Conservation (phyloP, 805 yeast genomes). For the Saccharomycopsis selenospora region DNA sequence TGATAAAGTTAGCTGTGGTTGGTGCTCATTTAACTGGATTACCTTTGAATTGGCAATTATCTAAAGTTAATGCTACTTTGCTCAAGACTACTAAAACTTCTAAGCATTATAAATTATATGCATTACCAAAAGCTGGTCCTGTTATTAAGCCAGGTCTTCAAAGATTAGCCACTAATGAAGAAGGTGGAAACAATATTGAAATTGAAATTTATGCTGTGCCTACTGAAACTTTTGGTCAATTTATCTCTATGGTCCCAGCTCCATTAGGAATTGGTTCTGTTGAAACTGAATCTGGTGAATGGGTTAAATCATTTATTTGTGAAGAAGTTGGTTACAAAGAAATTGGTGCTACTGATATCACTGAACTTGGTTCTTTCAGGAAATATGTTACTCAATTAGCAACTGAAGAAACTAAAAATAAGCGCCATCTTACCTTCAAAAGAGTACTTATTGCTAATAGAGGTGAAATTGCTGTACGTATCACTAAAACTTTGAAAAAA, state of each 20-base stretch:
- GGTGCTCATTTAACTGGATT: constrained; percentile 91
- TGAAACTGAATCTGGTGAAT: constrained; percentile 69
- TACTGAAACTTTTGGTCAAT: constrained; percentile 65
- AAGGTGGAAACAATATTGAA: constrained; percentile 51
- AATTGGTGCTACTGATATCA: constrained; percentile 70
- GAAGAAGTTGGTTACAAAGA: constrained; percentile 79
- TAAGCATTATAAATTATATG: constrained; percentile 64
- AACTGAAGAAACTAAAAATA: constrained; percentile 15
- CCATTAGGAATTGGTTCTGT: constrained; percentile 95
- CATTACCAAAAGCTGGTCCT: constrained; percentile 76
- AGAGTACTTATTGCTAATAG: constrained; percentile 88
- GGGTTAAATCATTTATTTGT: constrained; percentile 91
- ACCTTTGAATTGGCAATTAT: constrained; percentile 90
- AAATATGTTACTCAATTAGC: constrained; percentile 38
- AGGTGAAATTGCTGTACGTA: constrained; percentile 96
- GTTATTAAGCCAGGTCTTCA: constrained; percentile 85
- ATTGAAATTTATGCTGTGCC: constrained; percentile 86
- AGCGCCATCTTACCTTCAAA: constrained; percentile 21
- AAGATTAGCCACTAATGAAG: constrained; percentile 41
- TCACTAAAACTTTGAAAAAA: constrained; percentile 79
- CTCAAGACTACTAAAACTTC: constrained; percentile 63
- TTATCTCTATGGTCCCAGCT: constrained; percentile 82
- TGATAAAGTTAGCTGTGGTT: constrained; percentile 79
- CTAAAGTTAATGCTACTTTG: constrained; percentile 71
- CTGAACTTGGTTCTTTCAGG: constrained; percentile 87